Percentiles rank a stretch among this genome's conserved stretches.
These are phyloP conservation scores for Pseudevernia furfuracea DNA, from an alignment of 495 filamentous ascomycete genomes.

Conservation along the genomic window DNA sequence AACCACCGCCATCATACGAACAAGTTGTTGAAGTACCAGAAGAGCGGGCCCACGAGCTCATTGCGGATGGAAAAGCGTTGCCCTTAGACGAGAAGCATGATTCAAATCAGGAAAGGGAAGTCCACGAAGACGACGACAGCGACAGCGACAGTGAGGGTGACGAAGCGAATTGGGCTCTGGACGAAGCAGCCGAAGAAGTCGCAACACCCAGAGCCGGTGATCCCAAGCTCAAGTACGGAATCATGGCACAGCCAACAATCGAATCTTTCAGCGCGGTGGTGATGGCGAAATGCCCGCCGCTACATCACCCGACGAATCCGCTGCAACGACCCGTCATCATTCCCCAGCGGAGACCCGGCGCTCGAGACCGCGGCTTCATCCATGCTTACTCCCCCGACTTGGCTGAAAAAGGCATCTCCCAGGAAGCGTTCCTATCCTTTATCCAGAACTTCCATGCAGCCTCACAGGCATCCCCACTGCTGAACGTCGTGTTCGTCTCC, in stretches of 20 bases:
- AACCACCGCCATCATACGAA: slow-evolving; percentile 5
- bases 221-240: slow-evolving; percentile 10
- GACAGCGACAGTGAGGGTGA: not conserved
- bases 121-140: not conserved
- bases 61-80: not conserved
- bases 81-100: not conserved
- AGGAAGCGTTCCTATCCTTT: slow-evolving; percentile 35
- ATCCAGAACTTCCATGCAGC: slow-evolving; percentile 33
- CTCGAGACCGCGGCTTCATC: slow-evolving; percentile 31
- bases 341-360: slow-evolving; percentile 29
- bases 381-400: slow-evolving; percentile 37
- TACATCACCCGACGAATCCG: not conserved
- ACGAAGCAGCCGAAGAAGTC: slow-evolving; percentile 6
- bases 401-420: slow-evolving; percentile 32
- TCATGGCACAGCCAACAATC: slow-evolving; percentile 18
- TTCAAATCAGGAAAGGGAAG: not conserved
- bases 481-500: slow-evolving; percentile 23
- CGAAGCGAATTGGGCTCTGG: slow-evolving; percentile 8
- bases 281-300: slow-evolving; percentile 6
- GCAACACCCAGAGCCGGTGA: not conserved
- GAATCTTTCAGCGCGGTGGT: slow-evolving; percentile 17
- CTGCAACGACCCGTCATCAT: slow-evolving; percentile 26
- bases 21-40: not conserved
- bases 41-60: not conserved
- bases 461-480: slow-evolving; percentile 24